Evolutionary conservation across 495 filamentous ascomycete genomes (phyloP).

Genomic region (Viridothelium virens): DNA sequence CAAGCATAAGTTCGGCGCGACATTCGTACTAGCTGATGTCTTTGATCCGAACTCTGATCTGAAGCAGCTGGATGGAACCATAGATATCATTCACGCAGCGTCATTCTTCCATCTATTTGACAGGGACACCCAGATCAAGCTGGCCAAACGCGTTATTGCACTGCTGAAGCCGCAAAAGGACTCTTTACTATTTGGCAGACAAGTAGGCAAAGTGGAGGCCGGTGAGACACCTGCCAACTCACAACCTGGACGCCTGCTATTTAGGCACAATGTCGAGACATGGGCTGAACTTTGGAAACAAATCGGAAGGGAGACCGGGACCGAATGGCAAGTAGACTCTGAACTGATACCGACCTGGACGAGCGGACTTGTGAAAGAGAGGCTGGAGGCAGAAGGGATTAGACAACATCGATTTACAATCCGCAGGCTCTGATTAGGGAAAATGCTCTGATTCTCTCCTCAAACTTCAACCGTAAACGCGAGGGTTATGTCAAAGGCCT

Average conservation of each 20-base stretch:
- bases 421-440: neutral
- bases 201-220: slow-evolving; percentile 37
- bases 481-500: neutral
- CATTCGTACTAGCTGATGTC: slow-evolving; percentile 47
- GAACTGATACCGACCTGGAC: slow-evolving; percentile 4
- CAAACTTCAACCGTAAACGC: neutral
- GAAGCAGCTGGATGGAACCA: slow-evolving; percentile 35
- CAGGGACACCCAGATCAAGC: slow-evolving; percentile 44
- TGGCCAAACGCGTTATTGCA: slow-evolving; percentile 41
- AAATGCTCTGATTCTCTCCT: neutral
- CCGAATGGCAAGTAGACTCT: slow-evolving; percentile 39
- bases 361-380: neutral
- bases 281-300: slow-evolving; percentile 46
- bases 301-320: slow-evolving; percentile 43
- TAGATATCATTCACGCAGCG: slow-evolving; percentile 50
- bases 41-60: slow-evolving; percentile 40
- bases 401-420: neutral
- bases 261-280: slow-evolving; percentile 40
- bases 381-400: neutral
- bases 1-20: slow-evolving; percentile 34
- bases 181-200: slow-evolving; percentile 43
- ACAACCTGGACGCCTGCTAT: slow-evolving; percentile 28
- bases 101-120: slow-evolving; percentile 56
- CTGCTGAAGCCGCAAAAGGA: slow-evolving; percentile 41
- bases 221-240: slow-evolving; percentile 25